phyloP scores from a whole-genome alignment of 495 filamentous ascomycete genomes.

The Rhizodiscina lignyota region DNA sequence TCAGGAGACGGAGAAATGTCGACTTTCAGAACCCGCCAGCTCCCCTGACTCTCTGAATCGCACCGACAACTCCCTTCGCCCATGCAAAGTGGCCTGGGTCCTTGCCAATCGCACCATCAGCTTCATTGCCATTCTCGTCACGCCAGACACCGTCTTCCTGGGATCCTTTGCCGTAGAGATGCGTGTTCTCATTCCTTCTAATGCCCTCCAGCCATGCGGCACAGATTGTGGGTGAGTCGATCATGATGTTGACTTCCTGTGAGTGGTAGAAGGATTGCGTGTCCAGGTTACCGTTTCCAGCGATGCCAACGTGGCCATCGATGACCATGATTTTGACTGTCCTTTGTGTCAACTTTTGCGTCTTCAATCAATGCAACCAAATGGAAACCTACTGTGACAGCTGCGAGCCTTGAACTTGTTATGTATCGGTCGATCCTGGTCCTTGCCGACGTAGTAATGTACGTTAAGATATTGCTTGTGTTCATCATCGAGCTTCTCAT shows the following conservation, averaged over 20 bases:
- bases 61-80: conserved; percentile 45
- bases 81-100: conserved; percentile 42
- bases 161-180: conserved; percentile 38
- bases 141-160: conserved; percentile 43
- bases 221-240: conserved; percentile 46
- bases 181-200: conserved; percentile 42
- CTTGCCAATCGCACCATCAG: conserved; percentile 40
- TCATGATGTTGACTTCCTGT: conserved; percentile 59
- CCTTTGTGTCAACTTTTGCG: neutral
- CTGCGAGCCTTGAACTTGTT: conserved; percentile 42
- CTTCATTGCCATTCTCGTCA: conserved; percentile 36
- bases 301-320: conserved; percentile 48
- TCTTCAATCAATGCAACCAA: neutral
- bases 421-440: conserved; percentile 48
- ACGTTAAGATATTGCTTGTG: conserved; percentile 35
- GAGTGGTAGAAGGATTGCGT: conserved; percentile 68
- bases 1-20: too few species aligned
- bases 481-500: conserved; percentile 29
- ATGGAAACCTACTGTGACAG: conserved; percentile 31
- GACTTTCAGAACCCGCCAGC: conserved; percentile 41
- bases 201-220: conserved; percentile 43
- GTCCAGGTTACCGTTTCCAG: conserved; percentile 65
- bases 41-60: conserved; percentile 43
- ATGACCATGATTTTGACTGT: conserved; percentile 55
- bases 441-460: conserved; percentile 55